phyloP scores from a whole-genome alignment of 2,329 filamentous ascomycete genomes.

The Sarocladiaceae sp. region DNA sequence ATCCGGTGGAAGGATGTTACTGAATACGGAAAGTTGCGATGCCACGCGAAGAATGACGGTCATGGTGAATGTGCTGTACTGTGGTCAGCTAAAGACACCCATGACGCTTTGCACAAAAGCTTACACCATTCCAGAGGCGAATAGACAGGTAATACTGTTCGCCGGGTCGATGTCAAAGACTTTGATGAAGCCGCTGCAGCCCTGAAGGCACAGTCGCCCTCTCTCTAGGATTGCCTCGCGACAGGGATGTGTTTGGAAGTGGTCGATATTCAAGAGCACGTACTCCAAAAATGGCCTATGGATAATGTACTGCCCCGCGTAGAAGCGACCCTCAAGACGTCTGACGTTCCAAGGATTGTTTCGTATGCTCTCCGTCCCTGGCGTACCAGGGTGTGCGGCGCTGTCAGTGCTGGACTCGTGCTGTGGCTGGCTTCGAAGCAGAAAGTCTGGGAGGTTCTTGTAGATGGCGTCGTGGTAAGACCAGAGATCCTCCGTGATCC shows the following conservation, averaged over 20 bases:
- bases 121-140: constrained; percentile 25
- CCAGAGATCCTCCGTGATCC: constrained; percentile 19
- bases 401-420: background rate
- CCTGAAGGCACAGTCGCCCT: constrained; percentile 18
- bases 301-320: constrained; percentile 24
- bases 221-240: constrained; percentile 16
- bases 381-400: background rate
- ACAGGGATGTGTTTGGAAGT: constrained; percentile 19
- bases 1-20: constrained; percentile 13
- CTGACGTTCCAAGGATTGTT: constrained; percentile 26
- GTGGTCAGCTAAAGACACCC: background rate
- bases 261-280: constrained; percentile 18
- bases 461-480: constrained; percentile 22
- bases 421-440: constrained; percentile 14
- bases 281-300: constrained; percentile 24
- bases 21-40: constrained; percentile 13
- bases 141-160: constrained; percentile 21
- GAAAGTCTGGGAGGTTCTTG: constrained; percentile 19
- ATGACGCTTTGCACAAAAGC: background rate
- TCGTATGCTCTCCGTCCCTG: constrained; percentile 11
- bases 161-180: constrained; percentile 20
- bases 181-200: constrained; percentile 20
- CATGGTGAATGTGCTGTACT: constrained; percentile 20
- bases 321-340: constrained; percentile 21
- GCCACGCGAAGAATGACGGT: constrained; percentile 18